Evolutionary conservation across 2,329 filamentous ascomycete species (phyloP).

Genomic region (Claviceps sp.): DNA sequence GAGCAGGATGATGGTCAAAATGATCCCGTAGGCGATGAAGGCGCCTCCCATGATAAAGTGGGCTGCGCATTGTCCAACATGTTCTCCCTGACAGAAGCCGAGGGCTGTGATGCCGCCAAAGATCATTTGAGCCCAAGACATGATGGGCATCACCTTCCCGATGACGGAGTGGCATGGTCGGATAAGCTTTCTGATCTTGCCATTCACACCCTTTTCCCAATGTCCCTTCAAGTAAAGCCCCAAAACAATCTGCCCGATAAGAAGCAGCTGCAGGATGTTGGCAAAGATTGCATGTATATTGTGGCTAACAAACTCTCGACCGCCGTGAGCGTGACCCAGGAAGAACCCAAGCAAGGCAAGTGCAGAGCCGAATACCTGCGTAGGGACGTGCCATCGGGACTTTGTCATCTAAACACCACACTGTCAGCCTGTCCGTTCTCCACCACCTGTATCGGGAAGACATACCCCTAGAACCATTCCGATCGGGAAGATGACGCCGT

Average conservation of each 20-base stretch:
- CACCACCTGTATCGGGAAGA: conserved; percentile 6
- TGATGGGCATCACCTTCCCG: conserved; percentile 76
- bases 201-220: conserved; percentile 72
- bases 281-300: conserved; percentile 79
- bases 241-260: conserved; percentile 63
- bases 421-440: neutral
- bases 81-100: conserved; percentile 86
- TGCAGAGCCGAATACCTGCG: conserved; percentile 61
- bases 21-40: conserved; percentile 85
- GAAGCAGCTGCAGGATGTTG: conserved; percentile 64
- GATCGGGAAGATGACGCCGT: conserved; percentile 82
- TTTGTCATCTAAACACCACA: conserved; percentile 54
- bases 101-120: conserved; percentile 88
- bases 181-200: conserved; percentile 57
- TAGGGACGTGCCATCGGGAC: conserved; percentile 86
- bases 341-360: conserved; percentile 78
- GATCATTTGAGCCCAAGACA: conserved; percentile 86
- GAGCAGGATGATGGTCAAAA: conserved; percentile 73
- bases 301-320: conserved; percentile 61
- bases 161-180: conserved; percentile 66
- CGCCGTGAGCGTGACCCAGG: conserved; percentile 80
- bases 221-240: conserved; percentile 85
- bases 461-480: conserved; percentile 91
- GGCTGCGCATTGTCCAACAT: conserved; percentile 81
- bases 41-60: conserved; percentile 99